These are phyloP conservation scores for Tylopilus intermedius DNA, from an alignment of 768 basidiomycete genomes.

Conservation along the genomic window DNA sequence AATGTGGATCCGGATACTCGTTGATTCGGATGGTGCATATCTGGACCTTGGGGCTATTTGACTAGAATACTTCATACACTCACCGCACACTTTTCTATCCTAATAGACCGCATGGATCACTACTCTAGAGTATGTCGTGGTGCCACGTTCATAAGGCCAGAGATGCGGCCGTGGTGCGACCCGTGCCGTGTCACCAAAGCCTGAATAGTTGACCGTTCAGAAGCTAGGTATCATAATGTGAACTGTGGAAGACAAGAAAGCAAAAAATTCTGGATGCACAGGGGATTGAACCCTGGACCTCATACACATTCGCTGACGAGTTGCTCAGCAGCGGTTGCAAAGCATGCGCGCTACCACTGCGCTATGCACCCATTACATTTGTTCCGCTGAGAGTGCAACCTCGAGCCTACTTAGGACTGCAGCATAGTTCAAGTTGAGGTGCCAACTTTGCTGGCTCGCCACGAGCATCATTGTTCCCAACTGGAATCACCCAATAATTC, in stretches of 20 bases:
- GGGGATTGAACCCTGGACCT: conserved; percentile 43
- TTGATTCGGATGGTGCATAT: neutral
- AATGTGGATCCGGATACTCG: neutral
- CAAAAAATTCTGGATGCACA: conserved; percentile 33
- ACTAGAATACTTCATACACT: neutral
- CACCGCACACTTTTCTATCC: conserved; percentile 4
- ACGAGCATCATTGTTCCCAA: conserved; percentile 39
- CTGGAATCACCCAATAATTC: conserved; percentile 18
- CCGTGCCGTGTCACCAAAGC: neutral
- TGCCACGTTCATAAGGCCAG: neutral
- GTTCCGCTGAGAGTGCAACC: too few relatives aligned
- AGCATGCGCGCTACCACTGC: conserved; percentile 42
- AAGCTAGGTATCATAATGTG: too few relatives aligned
- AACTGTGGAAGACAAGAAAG: neutral
- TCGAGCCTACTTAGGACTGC: too few relatives aligned
- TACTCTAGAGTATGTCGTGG: neutral
- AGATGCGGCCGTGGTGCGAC: too few relatives aligned
- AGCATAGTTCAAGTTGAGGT: conserved; percentile 19
- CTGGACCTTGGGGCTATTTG: neutral
- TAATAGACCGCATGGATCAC: conserved; percentile 11
- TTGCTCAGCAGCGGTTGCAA: conserved; percentile 24
- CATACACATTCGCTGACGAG: conserved; percentile 28
- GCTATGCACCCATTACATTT: conserved; percentile 21
- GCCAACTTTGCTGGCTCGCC: conserved; percentile 29
- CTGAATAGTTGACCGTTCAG: too few relatives aligned